These are phyloP conservation scores for Coniochaeta pulveracea DNA, from an alignment of 2,329 filamentous ascomycete species.

Conservation along the genomic window DNA sequence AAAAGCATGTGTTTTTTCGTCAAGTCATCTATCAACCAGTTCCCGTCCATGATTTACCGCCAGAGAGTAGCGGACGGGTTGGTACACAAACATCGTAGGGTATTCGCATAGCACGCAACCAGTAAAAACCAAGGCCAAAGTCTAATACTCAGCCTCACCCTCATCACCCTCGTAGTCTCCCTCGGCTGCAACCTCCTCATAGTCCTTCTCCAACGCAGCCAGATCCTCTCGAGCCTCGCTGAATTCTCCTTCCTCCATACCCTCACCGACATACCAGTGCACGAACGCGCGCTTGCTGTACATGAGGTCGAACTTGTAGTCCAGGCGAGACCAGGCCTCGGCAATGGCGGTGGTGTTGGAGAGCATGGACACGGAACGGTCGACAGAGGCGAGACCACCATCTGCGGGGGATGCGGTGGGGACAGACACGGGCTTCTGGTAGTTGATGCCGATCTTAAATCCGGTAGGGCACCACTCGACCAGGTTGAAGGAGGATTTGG, in stretches of 20 bases:
- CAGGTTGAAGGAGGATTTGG: conserved; percentile 61
- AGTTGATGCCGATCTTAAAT: conserved; percentile 69
- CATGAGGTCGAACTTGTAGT: conserved; percentile 70
- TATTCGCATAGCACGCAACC: too few relatives aligned
- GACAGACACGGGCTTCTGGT: conserved; percentile 54
- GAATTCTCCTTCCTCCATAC: conserved; percentile 90
- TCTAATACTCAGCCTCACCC: conserved; percentile 71
- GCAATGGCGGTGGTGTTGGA: conserved; percentile 67
- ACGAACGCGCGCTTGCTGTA: conserved; percentile 69
- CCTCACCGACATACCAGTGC: conserved; percentile 76
- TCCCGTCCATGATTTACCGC: too few relatives aligned
- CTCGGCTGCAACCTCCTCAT: conserved; percentile 74
- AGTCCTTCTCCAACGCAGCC: conserved; percentile 76
- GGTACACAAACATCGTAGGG: too few relatives aligned
- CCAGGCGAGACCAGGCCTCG: conserved; percentile 61
- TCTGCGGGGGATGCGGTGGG: conserved; percentile 38
- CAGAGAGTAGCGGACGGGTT: too few relatives aligned
- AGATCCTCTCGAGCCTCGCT: conserved; percentile 79
- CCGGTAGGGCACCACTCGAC: conserved; percentile 68
- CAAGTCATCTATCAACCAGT: too few relatives aligned
- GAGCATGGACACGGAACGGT: conserved; percentile 58
- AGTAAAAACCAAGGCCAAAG: too few relatives aligned
- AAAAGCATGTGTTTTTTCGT: too few relatives aligned
- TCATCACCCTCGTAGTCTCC: conserved; percentile 42
- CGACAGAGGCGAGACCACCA: conserved; percentile 49